Percentiles rank a stretch among this genome's conserved stretches.
phyloP scores from a whole-genome alignment of 805 yeast genomes.

The Lipomyces kockii region DNA sequence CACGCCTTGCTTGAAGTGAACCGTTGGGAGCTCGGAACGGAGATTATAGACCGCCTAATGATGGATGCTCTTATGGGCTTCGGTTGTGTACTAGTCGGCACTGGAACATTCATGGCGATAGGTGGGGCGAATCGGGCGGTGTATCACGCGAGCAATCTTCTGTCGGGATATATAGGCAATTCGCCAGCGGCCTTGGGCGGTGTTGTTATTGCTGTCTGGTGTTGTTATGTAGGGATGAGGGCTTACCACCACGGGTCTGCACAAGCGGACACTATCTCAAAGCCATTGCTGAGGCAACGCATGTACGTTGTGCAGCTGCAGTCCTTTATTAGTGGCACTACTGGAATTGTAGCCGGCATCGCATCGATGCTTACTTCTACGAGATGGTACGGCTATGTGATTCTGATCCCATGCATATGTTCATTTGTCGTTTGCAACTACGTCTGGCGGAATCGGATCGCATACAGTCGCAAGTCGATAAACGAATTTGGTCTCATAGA shows the following conservation, averaged over 20 bases:
- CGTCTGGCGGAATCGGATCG: slow-evolving; percentile 6
- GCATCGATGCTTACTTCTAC: slow-evolving; percentile 2
- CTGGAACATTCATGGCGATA: slow-evolving; percentile 3
- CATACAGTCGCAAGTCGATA: slow-evolving; percentile 2
- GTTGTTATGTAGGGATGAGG: not conserved
- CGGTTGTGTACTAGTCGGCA: not conserved
- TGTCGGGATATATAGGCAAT: slow-evolving; percentile 1
- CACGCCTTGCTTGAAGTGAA: not conserved
- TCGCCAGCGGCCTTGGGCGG: not conserved
- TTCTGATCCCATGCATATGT: not conserved
- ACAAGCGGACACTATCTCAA: not conserved
- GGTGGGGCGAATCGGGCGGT: not conserved
- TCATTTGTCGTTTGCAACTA: not conserved
- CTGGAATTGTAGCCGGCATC: not conserved
- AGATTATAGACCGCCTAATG: not conserved
- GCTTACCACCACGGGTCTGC: not conserved
- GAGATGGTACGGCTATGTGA: not conserved
- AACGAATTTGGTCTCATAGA: not conserved
- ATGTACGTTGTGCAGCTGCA: not conserved
- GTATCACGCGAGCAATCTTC: slow-evolving; percentile 2
- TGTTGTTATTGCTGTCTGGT: not conserved
- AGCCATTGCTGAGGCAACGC: slow-evolving; percentile 2
- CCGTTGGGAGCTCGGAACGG: slow-evolving; percentile 1
- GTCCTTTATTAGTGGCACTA: not conserved
- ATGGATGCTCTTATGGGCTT: not conserved